Evolutionary conservation across 805 yeast species (phyloP).

Genomic region (Saccharomycopsis schoenii): DNA sequence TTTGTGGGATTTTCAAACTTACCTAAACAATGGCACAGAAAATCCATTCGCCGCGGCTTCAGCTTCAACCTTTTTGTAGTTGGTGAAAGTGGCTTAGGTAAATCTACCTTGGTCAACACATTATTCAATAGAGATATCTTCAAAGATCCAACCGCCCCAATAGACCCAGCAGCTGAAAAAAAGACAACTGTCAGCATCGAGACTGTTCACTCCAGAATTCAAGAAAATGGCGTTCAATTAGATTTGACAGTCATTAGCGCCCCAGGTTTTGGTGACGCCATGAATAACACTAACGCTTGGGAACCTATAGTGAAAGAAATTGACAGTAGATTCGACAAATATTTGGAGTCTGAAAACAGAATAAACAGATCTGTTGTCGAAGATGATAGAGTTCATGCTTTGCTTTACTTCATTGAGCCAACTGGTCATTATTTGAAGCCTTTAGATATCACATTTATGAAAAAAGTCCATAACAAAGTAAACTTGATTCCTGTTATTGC

Average conservation of each 20-base stretch:
- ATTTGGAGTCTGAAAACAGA: slow-evolving; percentile 82
- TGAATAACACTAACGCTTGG: slow-evolving; percentile 77
- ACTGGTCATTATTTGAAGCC: slow-evolving; percentile 82
- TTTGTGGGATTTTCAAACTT: slow-evolving; percentile 96
- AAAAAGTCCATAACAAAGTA: slow-evolving; percentile 78
- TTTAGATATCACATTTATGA: slow-evolving; percentile 82
- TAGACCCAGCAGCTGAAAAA: slow-evolving; percentile 28
- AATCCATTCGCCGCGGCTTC: slow-evolving; percentile 84
- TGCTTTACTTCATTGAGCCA: slow-evolving; percentile 84
- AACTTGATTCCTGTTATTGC: slow-evolving; percentile 93
- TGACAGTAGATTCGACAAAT: slow-evolving; percentile 75
- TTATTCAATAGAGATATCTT: slow-evolving; percentile 65
- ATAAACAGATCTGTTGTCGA: slow-evolving; percentile 58
- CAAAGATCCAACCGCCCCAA: slow-evolving; percentile 28
- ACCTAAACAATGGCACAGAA: slow-evolving; percentile 98
- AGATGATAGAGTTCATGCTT: slow-evolving; percentile 89
- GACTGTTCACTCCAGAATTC: slow-evolving; percentile 60
- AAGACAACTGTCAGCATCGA: slow-evolving; percentile 38
- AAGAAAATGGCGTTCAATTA: slow-evolving; percentile 87
- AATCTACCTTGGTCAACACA: slow-evolving; percentile 84
- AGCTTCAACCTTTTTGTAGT: slow-evolving; percentile 80
- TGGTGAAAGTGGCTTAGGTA: slow-evolving; percentile 89
- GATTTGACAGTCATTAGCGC: slow-evolving; percentile 78
- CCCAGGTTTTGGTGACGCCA: slow-evolving; percentile 89
- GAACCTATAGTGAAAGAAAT: slow-evolving; percentile 86